Evolutionary conservation across 2,329 filamentous ascomycete genomes (phyloP).

Genomic region (Ceratocystis harringtonii): DNA sequence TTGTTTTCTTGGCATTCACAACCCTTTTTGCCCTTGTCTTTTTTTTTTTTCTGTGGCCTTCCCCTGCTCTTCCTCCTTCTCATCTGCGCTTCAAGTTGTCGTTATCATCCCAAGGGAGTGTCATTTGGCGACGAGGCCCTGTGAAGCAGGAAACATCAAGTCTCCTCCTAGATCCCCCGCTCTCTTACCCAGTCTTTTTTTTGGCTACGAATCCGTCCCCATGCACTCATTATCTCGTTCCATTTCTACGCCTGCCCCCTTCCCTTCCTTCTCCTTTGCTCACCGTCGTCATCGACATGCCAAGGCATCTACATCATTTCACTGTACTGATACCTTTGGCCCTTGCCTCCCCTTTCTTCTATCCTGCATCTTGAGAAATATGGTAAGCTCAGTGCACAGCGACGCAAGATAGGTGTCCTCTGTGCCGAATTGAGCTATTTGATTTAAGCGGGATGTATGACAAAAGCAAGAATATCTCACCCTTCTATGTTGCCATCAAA

Average conservation of each 20-base stretch:
- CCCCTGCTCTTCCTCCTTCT: neutral
- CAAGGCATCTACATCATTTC: neutral
- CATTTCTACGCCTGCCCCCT: neutral
- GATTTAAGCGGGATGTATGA: neutral
- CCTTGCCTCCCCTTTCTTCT: neutral
- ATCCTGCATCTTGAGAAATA: neutral
- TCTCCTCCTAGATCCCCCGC: neutral
- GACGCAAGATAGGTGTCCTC: neutral
- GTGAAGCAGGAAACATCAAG: neutral
- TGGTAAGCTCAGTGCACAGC: neutral
- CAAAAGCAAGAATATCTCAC: neutral
- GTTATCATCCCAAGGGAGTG: constrained; percentile 7
- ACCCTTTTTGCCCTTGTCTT: neutral
- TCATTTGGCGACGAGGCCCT: neutral
- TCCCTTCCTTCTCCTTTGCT: neutral
- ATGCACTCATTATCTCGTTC: neutral
- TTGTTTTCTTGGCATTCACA: neutral
- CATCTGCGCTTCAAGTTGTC: constrained; percentile 10
- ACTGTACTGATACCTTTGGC: neutral
- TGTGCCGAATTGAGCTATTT: neutral
- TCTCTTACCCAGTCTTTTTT: neutral
- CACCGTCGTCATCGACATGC: neutral
- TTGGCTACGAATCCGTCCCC: neutral
- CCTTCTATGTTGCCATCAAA: neutral
- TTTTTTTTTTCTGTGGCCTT: neutral